Evolutionary conservation across 1,284 basidiomycete genomes (phyloP).

Genomic region (Spongispora temasekensis): DNA sequence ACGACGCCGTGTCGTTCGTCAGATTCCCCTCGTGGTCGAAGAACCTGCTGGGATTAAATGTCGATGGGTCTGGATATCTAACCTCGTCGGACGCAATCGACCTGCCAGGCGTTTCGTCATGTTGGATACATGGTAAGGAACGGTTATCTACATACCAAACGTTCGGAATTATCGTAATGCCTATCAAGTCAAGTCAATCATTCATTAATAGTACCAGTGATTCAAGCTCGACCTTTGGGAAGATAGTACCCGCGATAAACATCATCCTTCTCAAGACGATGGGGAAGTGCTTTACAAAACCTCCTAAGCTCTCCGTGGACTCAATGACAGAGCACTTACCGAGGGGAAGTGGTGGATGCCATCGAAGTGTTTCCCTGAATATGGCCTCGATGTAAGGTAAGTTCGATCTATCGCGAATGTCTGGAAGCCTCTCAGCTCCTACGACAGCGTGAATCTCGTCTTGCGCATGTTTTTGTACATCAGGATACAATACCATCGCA

Average conservation of each 20-base stretch:
- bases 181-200: background rate
- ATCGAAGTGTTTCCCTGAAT: slow-evolving; percentile 6
- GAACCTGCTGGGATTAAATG: slow-evolving; percentile 13
- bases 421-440: slow-evolving; percentile 12
- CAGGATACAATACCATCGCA: slow-evolving; percentile 12
- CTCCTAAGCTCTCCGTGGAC: background rate
- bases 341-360: slow-evolving; percentile 17
- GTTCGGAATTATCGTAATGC: slow-evolving; percentile 7
- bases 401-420: background rate
- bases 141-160: slow-evolving; percentile 7
- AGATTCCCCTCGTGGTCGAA: slow-evolving; percentile 9
- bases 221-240: slow-evolving; percentile 9
- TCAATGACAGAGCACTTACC: slow-evolving; percentile 1
- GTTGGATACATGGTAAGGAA: background rate
- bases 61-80: slow-evolving; percentile 9
- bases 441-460: slow-evolving; percentile 8
- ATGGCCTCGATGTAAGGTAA: background rate
- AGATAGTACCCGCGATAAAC: slow-evolving; percentile 11
- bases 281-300: slow-evolving; percentile 2
- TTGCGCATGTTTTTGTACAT: slow-evolving; percentile 11
- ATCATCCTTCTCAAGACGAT: slow-evolving; percentile 10
- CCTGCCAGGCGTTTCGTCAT: slow-evolving; percentile 7
- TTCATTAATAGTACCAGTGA: background rate
- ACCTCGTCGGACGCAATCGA: slow-evolving; percentile 15
- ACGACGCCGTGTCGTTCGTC: slow-evolving; percentile 15